Percentiles rank a stretch among this genome's conserved stretches.
Evolutionary conservation across 306 rosid species (phyloP).

Genomic region (Spatholobus suberectus): DNA sequence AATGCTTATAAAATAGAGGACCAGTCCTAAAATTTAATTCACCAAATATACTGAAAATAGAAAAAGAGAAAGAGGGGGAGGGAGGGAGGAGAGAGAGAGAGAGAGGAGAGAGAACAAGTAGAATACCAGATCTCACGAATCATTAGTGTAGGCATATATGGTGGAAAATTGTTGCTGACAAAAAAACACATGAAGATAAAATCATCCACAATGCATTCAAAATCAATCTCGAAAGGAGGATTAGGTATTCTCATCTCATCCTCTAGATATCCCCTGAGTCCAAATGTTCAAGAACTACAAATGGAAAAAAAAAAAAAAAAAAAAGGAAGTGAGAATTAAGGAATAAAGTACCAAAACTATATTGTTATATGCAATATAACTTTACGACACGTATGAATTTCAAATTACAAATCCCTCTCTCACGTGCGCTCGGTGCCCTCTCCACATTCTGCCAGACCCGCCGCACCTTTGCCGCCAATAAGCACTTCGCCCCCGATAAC

Average conservation of each 20-base stretch:
- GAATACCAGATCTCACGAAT: conserved; percentile 80
- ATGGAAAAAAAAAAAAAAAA: not conserved
- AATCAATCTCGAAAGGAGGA: not conserved
- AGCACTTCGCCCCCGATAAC: no score
- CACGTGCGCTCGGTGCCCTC: no score
- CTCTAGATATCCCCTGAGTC: conserved; percentile 93
- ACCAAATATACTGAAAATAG: no score
- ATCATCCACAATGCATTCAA: conserved; percentile 89
- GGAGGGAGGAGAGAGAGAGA: no score
- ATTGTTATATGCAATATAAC: not conserved
- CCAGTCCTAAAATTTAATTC: no score
- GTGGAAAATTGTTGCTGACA: conserved; percentile 93
- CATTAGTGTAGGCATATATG: conserved; percentile 94
- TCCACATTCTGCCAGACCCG: no score
- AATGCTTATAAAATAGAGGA: no score
- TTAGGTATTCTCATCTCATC: conserved; percentile 76
- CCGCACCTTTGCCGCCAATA: no score
- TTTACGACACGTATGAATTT: not conserved
- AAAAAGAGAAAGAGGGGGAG: no score
- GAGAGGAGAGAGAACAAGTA: conserved; percentile 11
- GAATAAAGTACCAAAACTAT: not conserved
- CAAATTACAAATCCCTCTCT: conserved; percentile 25
- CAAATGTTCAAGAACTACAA: conserved; percentile 88
- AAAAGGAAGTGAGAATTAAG: conserved; percentile 13
- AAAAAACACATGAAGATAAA: conserved; percentile 92